Percentiles rank a stretch among this genome's conserved stretches.
Evolutionary conservation across 352 stramenopile genomes (phyloP).

Genomic region (Globisporangium uncinulatum): DNA sequence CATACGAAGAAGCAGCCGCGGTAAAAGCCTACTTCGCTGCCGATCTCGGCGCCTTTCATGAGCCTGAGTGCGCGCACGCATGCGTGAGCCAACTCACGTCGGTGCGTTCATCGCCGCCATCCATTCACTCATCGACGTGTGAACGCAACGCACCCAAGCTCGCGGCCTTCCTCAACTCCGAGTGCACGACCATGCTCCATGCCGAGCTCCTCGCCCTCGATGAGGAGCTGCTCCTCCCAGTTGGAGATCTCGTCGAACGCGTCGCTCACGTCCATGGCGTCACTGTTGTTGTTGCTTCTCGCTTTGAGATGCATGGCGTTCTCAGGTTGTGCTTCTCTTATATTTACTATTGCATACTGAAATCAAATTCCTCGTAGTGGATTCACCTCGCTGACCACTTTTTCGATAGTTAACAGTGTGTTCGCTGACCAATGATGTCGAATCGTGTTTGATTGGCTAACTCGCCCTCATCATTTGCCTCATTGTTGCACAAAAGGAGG

Average conservation of each 20-base stretch:
- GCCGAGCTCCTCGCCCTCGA: conserved; percentile 58
- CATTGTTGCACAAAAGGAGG: no score
- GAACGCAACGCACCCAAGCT: conserved; percentile 46
- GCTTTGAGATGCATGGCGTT: background rate
- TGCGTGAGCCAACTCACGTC: no score
- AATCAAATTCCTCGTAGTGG: no score
- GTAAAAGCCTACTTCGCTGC: conserved; percentile 81
- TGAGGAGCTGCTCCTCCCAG: conserved; percentile 66
- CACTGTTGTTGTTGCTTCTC: background rate
- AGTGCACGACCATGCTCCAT: conserved; percentile 46
- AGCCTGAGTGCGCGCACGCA: background rate
- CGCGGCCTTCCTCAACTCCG: conserved; percentile 67
- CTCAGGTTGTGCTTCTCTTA: no score
- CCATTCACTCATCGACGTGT: no score
- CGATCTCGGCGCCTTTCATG: conserved; percentile 77
- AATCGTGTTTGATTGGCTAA: no score
- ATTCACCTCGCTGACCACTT: no score
- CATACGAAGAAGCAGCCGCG: conserved; percentile 71
- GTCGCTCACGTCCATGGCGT: conserved; percentile 54
- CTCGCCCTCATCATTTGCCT: no score
- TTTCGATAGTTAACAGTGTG: no score
- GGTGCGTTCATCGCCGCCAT: no score
- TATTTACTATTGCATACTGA: no score
- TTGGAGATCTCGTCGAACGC: conserved; percentile 70
- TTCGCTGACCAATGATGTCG: no score